Percentiles rank a stretch among this genome's conserved stretches.
These are phyloP conservation scores for Clathrus columnatus DNA, from an alignment of 768 basidiomycete genomes.

Conservation along the genomic window DNA sequence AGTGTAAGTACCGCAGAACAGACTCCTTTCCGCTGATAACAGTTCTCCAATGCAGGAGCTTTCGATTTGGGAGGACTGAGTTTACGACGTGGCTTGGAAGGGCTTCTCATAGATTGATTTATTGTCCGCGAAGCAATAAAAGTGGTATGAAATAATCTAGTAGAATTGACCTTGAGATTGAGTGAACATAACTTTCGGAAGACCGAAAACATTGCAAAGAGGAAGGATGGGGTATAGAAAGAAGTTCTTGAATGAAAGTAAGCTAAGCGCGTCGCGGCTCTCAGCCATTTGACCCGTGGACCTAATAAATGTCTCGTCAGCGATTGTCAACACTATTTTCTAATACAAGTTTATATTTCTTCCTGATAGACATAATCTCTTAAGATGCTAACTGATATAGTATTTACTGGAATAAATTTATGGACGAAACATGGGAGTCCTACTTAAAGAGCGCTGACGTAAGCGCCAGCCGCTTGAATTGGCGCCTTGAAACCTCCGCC, in stretches of 20 bases:
- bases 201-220: conserved; percentile 8
- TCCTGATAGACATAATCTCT: too few species aligned
- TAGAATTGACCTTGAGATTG: conserved; percentile 28
- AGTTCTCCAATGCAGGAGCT: conserved; percentile 75
- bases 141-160: conserved; percentile 59
- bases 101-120: conserved; percentile 66
- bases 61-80: conserved; percentile 28
- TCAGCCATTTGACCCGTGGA: too few species aligned
- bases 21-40: conserved; percentile 88
- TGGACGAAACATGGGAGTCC: too few species aligned
- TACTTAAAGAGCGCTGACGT: neutral
- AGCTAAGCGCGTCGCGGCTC: too few species aligned
- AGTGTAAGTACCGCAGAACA: conserved; percentile 71
- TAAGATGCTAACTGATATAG: too few species aligned
- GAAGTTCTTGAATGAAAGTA: too few species aligned
- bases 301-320: too few species aligned
- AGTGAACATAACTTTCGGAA: conserved; percentile 10
- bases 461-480: neutral
- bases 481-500: neutral
- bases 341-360: too few species aligned
- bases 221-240: too few species aligned
- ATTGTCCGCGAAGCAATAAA: conserved; percentile 56
- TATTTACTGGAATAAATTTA: too few species aligned
- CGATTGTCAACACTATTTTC: too few species aligned
- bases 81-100: conserved; percentile 41